Conservation (phyloP, 176 grass and related monocot genomes). For the Cenchrus purpureus region DNA sequence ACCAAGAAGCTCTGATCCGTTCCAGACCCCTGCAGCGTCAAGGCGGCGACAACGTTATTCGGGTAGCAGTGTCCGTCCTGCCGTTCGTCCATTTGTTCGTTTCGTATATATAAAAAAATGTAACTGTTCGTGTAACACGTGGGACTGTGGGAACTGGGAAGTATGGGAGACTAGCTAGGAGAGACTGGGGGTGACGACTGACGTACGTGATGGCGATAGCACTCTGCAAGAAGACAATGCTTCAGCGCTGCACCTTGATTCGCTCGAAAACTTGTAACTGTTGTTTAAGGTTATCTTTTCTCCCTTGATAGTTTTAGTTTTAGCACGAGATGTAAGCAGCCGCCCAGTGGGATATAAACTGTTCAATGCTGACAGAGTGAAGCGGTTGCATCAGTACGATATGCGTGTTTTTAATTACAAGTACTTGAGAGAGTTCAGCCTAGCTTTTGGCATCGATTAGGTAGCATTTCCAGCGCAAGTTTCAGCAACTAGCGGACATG, state of each 20-base stretch:
- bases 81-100: too few species aligned
- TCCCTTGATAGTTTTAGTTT: not conserved
- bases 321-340: not conserved
- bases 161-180: too few species aligned
- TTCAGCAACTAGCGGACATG: not conserved
- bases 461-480: not conserved
- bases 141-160: not conserved
- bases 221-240: not conserved
- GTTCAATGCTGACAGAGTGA: not conserved
- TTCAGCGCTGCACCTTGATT: too few species aligned
- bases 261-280: not conserved
- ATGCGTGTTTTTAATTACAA: not conserved
- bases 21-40: not conserved
- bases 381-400: not conserved
- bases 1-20: conserved; percentile 3
- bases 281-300: not conserved
- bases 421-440: not conserved
- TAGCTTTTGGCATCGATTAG: not conserved
- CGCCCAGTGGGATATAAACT: not conserved
- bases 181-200: not conserved
- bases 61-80: too few species aligned
- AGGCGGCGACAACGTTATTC: too few species aligned
- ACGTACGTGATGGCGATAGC: not conserved
- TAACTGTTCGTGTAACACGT: not conserved
- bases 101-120: not conserved